Percentiles rank a stretch among this genome's conserved stretches.
phyloP scores from a whole-genome alignment of 1,284 basidiomycete species.

The Pseudozyma sp. region DNA sequence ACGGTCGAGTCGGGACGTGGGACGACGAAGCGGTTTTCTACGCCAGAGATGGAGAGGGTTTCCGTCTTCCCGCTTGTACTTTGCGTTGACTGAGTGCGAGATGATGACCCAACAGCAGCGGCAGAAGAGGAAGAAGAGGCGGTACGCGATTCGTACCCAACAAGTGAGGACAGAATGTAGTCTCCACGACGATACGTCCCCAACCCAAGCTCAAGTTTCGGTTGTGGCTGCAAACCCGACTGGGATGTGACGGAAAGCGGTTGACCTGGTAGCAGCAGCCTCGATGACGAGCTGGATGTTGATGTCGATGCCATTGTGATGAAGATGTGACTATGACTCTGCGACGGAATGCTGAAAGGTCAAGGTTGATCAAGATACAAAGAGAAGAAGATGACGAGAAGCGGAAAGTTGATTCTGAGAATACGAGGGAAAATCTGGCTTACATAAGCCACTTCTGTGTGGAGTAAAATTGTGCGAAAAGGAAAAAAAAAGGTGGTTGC shows the following conservation, averaged over 20 bases:
- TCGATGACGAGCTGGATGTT: background rate
- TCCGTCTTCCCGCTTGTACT: conserved; percentile 5
- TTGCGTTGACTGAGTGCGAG: background rate
- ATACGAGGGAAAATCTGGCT: conserved; percentile 17
- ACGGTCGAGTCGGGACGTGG: conserved; percentile 59
- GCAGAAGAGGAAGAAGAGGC: conserved; percentile 8
- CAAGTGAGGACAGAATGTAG: conserved; percentile 56
- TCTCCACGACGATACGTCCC: conserved; percentile 56
- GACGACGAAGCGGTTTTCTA: conserved; percentile 53
- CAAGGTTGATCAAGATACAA: background rate
- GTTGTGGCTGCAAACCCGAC: conserved; percentile 8
- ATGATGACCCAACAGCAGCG: background rate
- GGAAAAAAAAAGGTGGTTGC: conserved; percentile 7
- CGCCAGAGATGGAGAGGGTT: conserved; percentile 24
- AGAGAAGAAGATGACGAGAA: background rate
- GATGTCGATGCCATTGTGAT: conserved; percentile 23
- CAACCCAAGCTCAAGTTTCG: conserved; percentile 36
- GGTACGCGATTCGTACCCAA: conserved; percentile 47
- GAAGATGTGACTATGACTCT: background rate
- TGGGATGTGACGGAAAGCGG: conserved; percentile 32
- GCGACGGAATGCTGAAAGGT: background rate
- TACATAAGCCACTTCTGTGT: conserved; percentile 24
- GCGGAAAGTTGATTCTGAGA: background rate
- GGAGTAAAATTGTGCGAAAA: conserved; percentile 12
- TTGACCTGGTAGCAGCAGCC: conserved; percentile 54